phyloP scores from a whole-genome alignment of 164 flowering plant species.

The Cinnamomum chago region DNA sequence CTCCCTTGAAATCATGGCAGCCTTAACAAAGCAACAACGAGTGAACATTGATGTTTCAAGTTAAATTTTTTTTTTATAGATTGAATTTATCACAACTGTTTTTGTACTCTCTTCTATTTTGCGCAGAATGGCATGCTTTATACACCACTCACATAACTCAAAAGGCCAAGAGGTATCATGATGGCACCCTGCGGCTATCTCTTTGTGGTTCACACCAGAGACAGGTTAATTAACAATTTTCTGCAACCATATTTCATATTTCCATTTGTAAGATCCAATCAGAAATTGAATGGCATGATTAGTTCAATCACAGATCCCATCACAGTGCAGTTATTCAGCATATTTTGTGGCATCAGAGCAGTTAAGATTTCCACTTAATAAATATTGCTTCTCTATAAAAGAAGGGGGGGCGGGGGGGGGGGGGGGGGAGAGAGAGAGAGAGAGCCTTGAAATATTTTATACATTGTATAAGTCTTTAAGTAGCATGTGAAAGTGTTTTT shows the following conservation, averaged over 20 bases:
- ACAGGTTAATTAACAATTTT: constrained; percentile 41
- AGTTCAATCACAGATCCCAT: background rate
- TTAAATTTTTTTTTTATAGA: background rate
- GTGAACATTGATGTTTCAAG: background rate
- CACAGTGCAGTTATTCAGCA: background rate
- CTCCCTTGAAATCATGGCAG: background rate
- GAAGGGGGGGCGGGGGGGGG: too few relatives aligned
- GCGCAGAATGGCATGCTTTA: constrained; percentile 51
- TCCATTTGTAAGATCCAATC: background rate
- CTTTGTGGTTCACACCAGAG: constrained; percentile 41
- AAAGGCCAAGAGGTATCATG: constrained; percentile 79
- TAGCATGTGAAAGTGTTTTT: too few relatives aligned
- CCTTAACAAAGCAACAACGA: background rate
- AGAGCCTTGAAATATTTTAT: too few relatives aligned
- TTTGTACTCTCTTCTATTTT: background rate
- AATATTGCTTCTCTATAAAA: background rate
- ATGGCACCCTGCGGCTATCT: constrained; percentile 52
- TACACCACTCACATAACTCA: constrained; percentile 67
- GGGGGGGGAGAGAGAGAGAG: too few relatives aligned
- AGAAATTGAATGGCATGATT: background rate
- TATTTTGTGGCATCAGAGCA: background rate
- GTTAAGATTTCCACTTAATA: background rate
- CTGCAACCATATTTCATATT: background rate
- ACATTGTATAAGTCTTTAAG: too few relatives aligned
- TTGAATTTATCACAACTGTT: background rate